phyloP scores from a whole-genome alignment of 139 green algal species.

The Tetradesmus obliquus region DNA sequence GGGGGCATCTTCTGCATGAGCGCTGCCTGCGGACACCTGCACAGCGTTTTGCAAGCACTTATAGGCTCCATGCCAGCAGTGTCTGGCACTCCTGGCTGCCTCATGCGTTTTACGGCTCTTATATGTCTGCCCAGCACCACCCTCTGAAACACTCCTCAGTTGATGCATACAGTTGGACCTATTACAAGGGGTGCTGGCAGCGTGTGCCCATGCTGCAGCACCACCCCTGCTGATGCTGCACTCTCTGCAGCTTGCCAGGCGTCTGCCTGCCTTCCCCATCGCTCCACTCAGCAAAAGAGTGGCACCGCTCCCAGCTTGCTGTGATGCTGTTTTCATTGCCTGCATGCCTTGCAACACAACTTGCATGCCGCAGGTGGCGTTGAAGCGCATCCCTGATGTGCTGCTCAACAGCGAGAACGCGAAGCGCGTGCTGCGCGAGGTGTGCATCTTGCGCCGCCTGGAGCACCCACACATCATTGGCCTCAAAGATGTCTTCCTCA shows the following conservation, averaged over 20 bases:
- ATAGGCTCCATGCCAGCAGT: too few relatives aligned
- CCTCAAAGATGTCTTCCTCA: slow-evolving; percentile 83
- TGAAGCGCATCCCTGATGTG: slow-evolving; percentile 89
- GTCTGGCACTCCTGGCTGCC: too few relatives aligned
- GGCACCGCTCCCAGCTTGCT: too few relatives aligned
- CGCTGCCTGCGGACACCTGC: not conserved
- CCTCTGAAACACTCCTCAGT: too few relatives aligned
- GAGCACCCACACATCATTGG: slow-evolving; percentile 86
- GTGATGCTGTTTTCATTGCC: too few relatives aligned
- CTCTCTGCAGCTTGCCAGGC: not conserved
- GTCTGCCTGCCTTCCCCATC: not conserved
- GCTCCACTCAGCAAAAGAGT: too few relatives aligned
- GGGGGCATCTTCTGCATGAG: not conserved
- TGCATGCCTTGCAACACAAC: not conserved
- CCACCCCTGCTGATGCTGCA: not conserved
- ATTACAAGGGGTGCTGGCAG: too few relatives aligned
- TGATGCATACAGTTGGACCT: too few relatives aligned
- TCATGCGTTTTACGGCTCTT: too few relatives aligned
- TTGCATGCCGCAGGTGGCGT: slow-evolving; percentile 63
- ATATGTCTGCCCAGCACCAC: too few relatives aligned
- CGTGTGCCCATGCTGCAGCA: not conserved
- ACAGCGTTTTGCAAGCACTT: not conserved
- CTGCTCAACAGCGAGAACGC: slow-evolving; percentile 81
- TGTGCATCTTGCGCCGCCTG: slow-evolving; percentile 91
- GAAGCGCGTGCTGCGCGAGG: slow-evolving; percentile 89